These are phyloP conservation scores for Plasmodium cynomolgi DNA, from an alignment of 169 alveolate species.

Conservation along the genomic window DNA sequence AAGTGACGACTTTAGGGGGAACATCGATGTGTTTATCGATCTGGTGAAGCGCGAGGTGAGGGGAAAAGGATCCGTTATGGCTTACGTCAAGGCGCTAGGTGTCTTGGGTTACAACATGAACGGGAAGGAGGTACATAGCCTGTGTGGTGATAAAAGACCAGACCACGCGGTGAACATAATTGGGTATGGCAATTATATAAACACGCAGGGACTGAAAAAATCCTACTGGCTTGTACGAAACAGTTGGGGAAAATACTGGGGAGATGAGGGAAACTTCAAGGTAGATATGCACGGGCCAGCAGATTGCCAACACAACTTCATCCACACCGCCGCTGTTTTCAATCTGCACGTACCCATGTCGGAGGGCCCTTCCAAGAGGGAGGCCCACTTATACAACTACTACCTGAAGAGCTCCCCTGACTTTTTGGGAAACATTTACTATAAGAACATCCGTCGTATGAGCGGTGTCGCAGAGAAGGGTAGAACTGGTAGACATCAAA, in stretches of 20 bases:
- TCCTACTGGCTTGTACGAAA: conserved; percentile 7
- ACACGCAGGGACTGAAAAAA: neutral
- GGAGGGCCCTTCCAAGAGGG: neutral
- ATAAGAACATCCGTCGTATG: neutral
- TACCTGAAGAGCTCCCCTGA: conserved; percentile 7
- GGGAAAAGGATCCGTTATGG: conserved; percentile 52
- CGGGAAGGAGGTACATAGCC: conserved; percentile 45
- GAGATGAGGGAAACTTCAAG: conserved; percentile 17
- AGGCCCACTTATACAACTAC: neutral
- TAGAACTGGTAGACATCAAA: neutral
- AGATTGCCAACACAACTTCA: neutral
- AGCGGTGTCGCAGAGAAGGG: neutral
- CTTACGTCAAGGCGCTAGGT: conserved; percentile 9
- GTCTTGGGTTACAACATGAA: conserved; percentile 41
- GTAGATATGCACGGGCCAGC: conserved; percentile 28
- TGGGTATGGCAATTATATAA: conserved; percentile 66
- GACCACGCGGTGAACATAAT: conserved; percentile 61
- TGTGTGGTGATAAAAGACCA: conserved; percentile 31
- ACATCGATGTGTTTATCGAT: conserved; percentile 14
- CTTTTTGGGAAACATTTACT: conserved; percentile 5
- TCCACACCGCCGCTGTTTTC: conserved; percentile 17
- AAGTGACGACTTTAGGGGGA: neutral
- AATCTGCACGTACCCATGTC: neutral
- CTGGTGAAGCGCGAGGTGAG: conserved; percentile 23
- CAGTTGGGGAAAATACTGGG: conserved; percentile 61